Evolutionary conservation across 345 rosid genomes (phyloP).

Genomic region (Aquilaria malaccensis): DNA sequence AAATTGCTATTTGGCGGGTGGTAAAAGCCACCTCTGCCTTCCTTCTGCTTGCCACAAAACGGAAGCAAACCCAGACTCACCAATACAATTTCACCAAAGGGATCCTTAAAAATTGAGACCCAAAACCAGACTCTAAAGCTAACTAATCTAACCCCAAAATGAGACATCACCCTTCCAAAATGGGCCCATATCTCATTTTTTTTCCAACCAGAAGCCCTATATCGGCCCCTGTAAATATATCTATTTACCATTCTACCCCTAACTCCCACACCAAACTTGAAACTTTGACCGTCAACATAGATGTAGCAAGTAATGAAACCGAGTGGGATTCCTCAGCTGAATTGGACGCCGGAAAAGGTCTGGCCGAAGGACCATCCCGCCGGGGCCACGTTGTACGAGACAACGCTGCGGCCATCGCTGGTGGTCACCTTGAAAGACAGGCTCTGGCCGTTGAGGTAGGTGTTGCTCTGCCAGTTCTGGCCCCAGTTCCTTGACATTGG

Average conservation of each 20-base stretch:
- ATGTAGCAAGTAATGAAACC: slow-evolving; percentile 3
- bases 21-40: too few species aligned
- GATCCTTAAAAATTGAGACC: too few species aligned
- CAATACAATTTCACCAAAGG: too few species aligned
- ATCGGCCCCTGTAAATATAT: neutral
- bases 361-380: slow-evolving; percentile 79
- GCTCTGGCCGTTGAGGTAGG: slow-evolving; percentile 57
- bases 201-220: slow-evolving; percentile 17
- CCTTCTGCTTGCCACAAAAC: too few species aligned
- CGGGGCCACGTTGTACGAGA: slow-evolving; percentile 56
- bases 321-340: slow-evolving; percentile 23
- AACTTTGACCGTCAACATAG: slow-evolving; percentile 1
- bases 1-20: too few species aligned
- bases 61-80: too few species aligned
- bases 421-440: slow-evolving; percentile 74
- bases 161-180: slow-evolving; percentile 30
- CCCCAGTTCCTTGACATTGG: slow-evolving; percentile 85
- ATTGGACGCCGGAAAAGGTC: slow-evolving; percentile 55
- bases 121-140: too few species aligned
- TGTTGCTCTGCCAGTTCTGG: slow-evolving; percentile 80
- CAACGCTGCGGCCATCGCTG: slow-evolving; percentile 51
- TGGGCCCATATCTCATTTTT: slow-evolving; percentile 19
- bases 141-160: slow-evolving; percentile 14
- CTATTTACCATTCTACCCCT: slow-evolving; percentile 1
- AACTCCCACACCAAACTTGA: slow-evolving; percentile 7